A percentile compares a stretch with the other conserved stretches of the same genome.
Evolutionary conservation across 208 protist species (phyloP).

Genomic region (Novymonas esmeraldas): DNA sequence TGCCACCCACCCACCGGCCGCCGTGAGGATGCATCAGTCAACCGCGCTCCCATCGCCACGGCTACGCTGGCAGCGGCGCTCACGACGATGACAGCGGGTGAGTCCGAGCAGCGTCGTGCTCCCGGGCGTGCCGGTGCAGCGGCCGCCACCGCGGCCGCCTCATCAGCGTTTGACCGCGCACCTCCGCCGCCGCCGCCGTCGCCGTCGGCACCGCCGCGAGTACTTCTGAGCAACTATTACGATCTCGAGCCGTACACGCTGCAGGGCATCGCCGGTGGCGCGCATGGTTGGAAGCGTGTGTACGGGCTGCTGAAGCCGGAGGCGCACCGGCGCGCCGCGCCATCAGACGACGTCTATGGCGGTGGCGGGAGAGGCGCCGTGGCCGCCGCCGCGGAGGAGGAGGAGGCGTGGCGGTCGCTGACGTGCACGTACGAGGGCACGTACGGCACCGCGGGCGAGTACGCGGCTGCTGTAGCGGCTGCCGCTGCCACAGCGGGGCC

Average conservation of each 20-base stretch:
- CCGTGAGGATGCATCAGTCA: background rate
- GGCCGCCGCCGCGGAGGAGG: too few relatives aligned
- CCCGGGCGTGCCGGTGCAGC: too few relatives aligned
- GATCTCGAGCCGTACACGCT: conserved; percentile 30
- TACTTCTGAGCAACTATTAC: conserved; percentile 20
- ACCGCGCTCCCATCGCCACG: too few relatives aligned
- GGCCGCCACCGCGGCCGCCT: too few relatives aligned
- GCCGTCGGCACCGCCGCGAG: conserved; percentile 4
- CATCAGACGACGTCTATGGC: background rate
- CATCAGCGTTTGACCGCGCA: too few relatives aligned
- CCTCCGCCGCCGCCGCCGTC: background rate
- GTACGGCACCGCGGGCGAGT: conserved; percentile 1
- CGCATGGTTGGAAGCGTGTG: conserved; percentile 49
- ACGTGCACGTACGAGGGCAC: conserved; percentile 28
- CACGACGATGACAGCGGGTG: too few relatives aligned
- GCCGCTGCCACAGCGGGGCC: background rate
- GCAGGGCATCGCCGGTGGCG: conserved; percentile 33
- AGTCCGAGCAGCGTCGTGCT: too few relatives aligned
- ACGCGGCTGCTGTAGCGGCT: background rate
- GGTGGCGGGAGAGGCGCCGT: background rate
- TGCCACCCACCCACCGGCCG: background rate
- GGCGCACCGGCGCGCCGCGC: background rate
- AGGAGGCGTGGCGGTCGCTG: conserved; percentile 12
- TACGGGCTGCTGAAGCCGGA: conserved; percentile 35
- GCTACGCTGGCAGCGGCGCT: too few relatives aligned